Percentiles rank a stretch among this genome's conserved stretches.
Evolutionary conservation across 176 grass and related monocot species (phyloP).

Genomic region (Elaeis guineensis): DNA sequence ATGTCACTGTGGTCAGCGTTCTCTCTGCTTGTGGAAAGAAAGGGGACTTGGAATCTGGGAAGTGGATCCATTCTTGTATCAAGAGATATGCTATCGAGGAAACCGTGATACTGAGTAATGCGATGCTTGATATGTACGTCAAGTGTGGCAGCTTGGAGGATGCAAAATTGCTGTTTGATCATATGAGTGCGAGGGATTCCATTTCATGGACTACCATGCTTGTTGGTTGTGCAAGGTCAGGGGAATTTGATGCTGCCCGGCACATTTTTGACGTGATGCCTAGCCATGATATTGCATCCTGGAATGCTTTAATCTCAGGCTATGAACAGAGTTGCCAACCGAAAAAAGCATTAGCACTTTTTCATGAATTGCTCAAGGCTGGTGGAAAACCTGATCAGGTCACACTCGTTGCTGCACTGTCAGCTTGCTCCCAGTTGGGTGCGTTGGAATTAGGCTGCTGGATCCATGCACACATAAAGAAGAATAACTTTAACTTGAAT

Average conservation of each 20-base stretch:
- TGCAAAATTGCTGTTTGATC: constrained; percentile 6
- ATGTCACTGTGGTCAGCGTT: constrained; percentile 10
- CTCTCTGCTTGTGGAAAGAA: constrained; percentile 5
- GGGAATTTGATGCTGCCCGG: constrained; percentile 25
- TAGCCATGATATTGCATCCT: constrained; percentile 34
- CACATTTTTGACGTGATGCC: constrained; percentile 41
- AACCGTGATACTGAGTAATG: constrained; percentile 2
- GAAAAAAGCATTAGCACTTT: constrained; percentile 35
- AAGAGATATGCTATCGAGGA: background rate
- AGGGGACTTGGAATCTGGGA: constrained; percentile 2
- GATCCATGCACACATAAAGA: constrained; percentile 27
- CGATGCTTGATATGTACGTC: constrained; percentile 21
- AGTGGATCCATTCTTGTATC: constrained; percentile 11
- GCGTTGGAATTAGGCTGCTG: constrained; percentile 26
- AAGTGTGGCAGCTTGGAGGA: constrained; percentile 22
- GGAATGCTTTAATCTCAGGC: constrained; percentile 44
- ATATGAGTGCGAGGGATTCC: constrained; percentile 9
- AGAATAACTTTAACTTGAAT: constrained; percentile 19
- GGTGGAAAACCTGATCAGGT: constrained; percentile 41
- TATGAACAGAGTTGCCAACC: constrained; percentile 25
- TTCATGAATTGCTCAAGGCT: constrained; percentile 31
- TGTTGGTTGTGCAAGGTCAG: constrained; percentile 6
- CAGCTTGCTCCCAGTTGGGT: constrained; percentile 31
- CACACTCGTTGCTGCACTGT: constrained; percentile 21
- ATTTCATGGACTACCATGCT: constrained; percentile 21